Conservation (phyloP, 177 flowering plant species). For the Vitis hybrid region DNA sequence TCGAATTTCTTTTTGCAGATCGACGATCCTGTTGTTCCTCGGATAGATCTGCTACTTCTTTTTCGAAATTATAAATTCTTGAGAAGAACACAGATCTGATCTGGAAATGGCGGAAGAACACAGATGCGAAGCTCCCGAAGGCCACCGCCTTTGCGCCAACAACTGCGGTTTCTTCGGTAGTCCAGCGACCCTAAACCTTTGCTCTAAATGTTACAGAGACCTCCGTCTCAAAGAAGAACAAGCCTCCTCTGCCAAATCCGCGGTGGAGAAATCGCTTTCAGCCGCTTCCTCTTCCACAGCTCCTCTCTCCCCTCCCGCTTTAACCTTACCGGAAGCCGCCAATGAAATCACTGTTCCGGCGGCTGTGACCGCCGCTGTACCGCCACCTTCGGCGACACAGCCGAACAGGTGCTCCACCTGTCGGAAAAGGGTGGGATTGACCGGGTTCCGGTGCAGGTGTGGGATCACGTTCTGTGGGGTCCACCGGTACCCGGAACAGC, state of each 20-base stretch:
- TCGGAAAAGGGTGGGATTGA: slow-evolving; percentile 54
- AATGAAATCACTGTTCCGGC: neutral
- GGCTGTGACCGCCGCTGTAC: neutral
- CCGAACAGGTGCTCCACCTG: slow-evolving; percentile 51
- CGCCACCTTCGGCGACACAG: slow-evolving; percentile 1
- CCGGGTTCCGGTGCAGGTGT: slow-evolving; percentile 65
- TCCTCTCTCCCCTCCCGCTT: slow-evolving; percentile 8
- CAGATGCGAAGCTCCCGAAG: slow-evolving; percentile 55
- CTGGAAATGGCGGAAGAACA: slow-evolving; percentile 69
- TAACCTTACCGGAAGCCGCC: slow-evolving; percentile 18
- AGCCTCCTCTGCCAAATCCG: slow-evolving; percentile 42
- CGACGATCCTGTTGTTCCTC: neutral
- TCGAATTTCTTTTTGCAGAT: no score
- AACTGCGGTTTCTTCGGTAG: slow-evolving; percentile 78
- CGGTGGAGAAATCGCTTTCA: slow-evolving; percentile 31
- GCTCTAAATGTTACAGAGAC: slow-evolving; percentile 74
- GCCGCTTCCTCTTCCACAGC: slow-evolving; percentile 8
- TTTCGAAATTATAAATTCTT: no score
- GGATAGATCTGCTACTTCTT: no score
- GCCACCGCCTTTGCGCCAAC: slow-evolving; percentile 68
- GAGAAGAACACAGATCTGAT: no score
- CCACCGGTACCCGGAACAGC: slow-evolving; percentile 67
- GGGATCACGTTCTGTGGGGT: slow-evolving; percentile 49
- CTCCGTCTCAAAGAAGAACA: slow-evolving; percentile 48
- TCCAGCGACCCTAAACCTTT: slow-evolving; percentile 60